Percentiles rank a stretch among this genome's conserved stretches.
These are phyloP conservation scores for Chenopodium suecicum DNA, from an alignment of 148 eudicot species.

Conservation along the genomic window DNA sequence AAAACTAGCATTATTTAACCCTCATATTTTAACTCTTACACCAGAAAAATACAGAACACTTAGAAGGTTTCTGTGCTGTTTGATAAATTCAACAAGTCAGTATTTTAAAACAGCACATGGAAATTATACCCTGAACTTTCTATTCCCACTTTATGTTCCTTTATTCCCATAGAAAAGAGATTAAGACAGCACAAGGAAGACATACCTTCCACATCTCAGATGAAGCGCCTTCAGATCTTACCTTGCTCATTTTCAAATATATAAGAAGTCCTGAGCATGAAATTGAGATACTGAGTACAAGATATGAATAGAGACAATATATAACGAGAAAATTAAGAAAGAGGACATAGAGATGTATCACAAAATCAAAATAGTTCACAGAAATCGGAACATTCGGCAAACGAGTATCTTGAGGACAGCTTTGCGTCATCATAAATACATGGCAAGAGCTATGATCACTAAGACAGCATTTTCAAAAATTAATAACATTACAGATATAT, in stretches of 20 bases:
- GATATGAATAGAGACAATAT: background rate
- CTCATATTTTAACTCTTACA: background rate
- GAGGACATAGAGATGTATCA: background rate
- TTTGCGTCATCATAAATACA: background rate
- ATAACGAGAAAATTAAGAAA: background rate
- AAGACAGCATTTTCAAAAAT: too few species aligned
- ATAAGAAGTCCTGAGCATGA: constrained; percentile 59
- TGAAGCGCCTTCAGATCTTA: constrained; percentile 83
- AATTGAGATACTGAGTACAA: constrained; percentile 14
- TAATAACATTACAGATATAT: too few species aligned
- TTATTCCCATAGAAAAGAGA: background rate
- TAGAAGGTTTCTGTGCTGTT: background rate
- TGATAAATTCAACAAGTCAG: background rate
- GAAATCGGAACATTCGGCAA: background rate
- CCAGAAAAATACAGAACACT: background rate
- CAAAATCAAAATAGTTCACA: background rate
- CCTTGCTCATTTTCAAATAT: constrained; percentile 86
- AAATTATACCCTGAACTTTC: background rate
- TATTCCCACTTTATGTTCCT: background rate
- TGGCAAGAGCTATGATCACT: background rate
- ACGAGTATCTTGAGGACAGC: background rate
- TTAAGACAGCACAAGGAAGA: constrained; percentile 2
- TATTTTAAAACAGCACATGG: too few species aligned
- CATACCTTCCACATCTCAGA: constrained; percentile 93
- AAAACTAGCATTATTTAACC: background rate